A percentile compares a stretch with the other conserved stretches of the same genome.
These are phyloP conservation scores for Pseudogymnoascus sp. DNA, from an alignment of 2,329 filamentous ascomycete species.

Conservation along the genomic window DNA sequence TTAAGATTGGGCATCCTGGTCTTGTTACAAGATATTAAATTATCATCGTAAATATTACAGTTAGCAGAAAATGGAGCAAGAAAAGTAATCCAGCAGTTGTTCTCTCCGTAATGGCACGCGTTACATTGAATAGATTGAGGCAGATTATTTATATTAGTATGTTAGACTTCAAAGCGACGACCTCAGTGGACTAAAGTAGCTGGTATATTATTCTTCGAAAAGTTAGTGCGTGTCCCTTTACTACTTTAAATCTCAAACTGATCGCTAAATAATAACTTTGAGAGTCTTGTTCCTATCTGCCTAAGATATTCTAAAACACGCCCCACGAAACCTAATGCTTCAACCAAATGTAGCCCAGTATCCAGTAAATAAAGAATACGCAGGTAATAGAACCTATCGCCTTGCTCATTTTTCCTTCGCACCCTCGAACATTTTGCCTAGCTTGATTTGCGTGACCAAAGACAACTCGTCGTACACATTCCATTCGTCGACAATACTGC, in stretches of 20 bases:
- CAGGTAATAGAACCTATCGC: background rate
- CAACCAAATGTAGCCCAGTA: background rate
- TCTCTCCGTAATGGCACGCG: background rate
- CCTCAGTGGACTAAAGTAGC: background rate
- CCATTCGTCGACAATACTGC: conserved; percentile 4
- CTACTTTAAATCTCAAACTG: background rate
- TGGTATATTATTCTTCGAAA: background rate
- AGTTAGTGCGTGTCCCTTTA: background rate
- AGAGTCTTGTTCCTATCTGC: background rate
- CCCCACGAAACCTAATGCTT: background rate
- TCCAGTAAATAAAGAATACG: background rate
- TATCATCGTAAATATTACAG: background rate
- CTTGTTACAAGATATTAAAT: background rate
- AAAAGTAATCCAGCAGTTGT: background rate
- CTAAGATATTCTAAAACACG: background rate
- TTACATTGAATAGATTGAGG: background rate
- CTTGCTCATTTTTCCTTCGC: background rate
- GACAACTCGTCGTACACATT: conserved; percentile 8
- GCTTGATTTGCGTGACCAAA: conserved; percentile 3
- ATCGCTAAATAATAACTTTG: background rate
- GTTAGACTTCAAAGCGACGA: background rate
- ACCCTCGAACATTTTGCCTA: background rate
- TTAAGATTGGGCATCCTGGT: background rate
- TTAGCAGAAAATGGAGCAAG: background rate
- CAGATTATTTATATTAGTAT: background rate